These are phyloP conservation scores for Lichtheimia corymbifera DNA, from an alignment of 371 early-diverging fungal species.

Conservation along the genomic window DNA sequence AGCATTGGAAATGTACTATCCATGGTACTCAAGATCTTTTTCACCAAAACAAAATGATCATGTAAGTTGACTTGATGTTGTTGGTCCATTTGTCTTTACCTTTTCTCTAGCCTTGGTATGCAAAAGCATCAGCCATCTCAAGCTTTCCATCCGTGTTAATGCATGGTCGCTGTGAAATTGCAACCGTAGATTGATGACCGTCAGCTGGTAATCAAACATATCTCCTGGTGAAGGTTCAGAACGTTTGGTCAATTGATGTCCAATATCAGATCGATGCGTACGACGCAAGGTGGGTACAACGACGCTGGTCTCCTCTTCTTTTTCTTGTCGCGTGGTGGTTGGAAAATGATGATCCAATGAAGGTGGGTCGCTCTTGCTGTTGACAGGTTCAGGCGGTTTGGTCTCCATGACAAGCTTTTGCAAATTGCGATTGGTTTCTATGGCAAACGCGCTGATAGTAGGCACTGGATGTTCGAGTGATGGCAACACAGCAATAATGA, in stretches of 20 bases:
- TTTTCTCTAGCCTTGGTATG: constrained; percentile 84
- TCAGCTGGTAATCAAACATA: constrained; percentile 76
- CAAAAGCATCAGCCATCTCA: constrained; percentile 91
- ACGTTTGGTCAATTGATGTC: constrained; percentile 1
- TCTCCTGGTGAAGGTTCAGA: constrained; percentile 31
- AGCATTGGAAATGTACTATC: constrained; percentile 80
- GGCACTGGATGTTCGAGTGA: constrained; percentile 68
- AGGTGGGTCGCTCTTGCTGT: background rate
- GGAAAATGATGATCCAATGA: too few relatives aligned
- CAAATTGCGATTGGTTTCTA: constrained; percentile 69
- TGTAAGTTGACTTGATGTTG: background rate
- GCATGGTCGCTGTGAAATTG: constrained; percentile 84
- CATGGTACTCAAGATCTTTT: constrained; percentile 23
- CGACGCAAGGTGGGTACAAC: background rate
- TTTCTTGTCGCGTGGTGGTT: background rate
- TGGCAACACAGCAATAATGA: constrained; percentile 78
- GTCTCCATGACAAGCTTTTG: constrained; percentile 67
- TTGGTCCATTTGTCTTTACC: constrained; percentile 22
- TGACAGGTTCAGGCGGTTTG: constrained; percentile 5
- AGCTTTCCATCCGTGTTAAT: constrained; percentile 79
- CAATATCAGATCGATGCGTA: constrained; percentile 3
- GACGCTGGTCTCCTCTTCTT: background rate
- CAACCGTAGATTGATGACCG: constrained; percentile 71
- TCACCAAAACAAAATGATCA: background rate
- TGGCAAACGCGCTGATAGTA: constrained; percentile 67